These are phyloP conservation scores for Neurospora pannonica DNA, from an alignment of 495 filamentous ascomycete genomes.

Conservation along the genomic window DNA sequence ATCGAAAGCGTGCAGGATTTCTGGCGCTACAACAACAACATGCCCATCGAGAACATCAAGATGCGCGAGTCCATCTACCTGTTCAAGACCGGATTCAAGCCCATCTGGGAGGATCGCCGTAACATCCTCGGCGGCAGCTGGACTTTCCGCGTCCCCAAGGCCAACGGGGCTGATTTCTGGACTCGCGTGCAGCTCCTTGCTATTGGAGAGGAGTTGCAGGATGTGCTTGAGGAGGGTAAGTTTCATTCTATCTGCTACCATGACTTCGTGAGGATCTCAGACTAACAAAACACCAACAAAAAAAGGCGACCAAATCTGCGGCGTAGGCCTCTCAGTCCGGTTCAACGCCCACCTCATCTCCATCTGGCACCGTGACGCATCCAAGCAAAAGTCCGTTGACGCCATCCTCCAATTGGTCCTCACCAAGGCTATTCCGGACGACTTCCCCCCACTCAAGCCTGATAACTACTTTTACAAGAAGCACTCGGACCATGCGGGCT, in stretches of 20 bases:
- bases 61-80: constrained; percentile 78
- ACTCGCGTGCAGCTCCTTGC: constrained; percentile 69
- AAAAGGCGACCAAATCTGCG: constrained; percentile 70
- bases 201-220: constrained; percentile 76
- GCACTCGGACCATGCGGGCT: constrained; percentile 48
- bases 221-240: constrained; percentile 61
- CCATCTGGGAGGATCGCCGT: constrained; percentile 83
- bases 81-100: constrained; percentile 77
- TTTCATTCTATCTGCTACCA: neutral
- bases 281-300: neutral
- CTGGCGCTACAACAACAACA: constrained; percentile 87
- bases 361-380: constrained; percentile 78
- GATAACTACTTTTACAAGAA: constrained; percentile 62
- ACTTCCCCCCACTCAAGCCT: constrained; percentile 48
- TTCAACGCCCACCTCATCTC: constrained; percentile 72
- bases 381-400: constrained; percentile 63
- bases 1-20: constrained; percentile 73
- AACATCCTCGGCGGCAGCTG: constrained; percentile 75
- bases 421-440: constrained; percentile 53
- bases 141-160: constrained; percentile 79
- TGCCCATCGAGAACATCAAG: constrained; percentile 63
- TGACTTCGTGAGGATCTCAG: neutral
- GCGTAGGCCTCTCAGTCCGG: constrained; percentile 60
- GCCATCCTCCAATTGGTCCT: constrained; percentile 58
- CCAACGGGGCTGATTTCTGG: constrained; percentile 63